Base-by-base conservation (phyloP, 139 green algal genomes). In the Desmodesmus armatus region DNA sequence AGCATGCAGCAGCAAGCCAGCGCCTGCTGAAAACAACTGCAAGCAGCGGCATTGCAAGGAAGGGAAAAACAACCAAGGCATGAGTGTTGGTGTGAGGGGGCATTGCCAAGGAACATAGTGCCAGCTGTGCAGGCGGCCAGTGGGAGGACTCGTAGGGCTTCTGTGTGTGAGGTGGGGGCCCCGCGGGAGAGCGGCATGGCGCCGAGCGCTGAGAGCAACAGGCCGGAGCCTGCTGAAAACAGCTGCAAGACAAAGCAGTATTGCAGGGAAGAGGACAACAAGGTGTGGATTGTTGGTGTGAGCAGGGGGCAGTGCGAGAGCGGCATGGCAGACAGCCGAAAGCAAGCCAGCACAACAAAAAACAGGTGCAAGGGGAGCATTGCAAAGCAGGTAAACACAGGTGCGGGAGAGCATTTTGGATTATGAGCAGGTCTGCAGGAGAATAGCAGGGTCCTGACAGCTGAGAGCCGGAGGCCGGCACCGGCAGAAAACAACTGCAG, bases 61-160 rank as follows among this genome's bases (percentile, higher is more conserved):
- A n/a, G n/a, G n/a, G n/a, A n/a, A n/a, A n/a, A n/a, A n/a, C n/a
- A n/a, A n/a, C n/a, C n/a, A n/a, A n/a, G n/a, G n/a, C n/a, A n/a
- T n/a, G n/a, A n/a, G n/a, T n/a, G n/a, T n/a, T n/a, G n/a, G n/a
- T n/a, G n/a, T n/a, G n/a, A n/a, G n/a, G n/a, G n/a, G n/a, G n/a
- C n/a, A n/a, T n/a, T n/a, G n/a, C n/a, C n/a, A n/a, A n/a, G n/a
- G n/a, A 85, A 74, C 31, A 77, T 43, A 11, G 67, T n/a, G n/a
- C n/a, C n/a, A n/a, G n/a, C n/a, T n/a, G n/a, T 85, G 43, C 80
- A 85, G 29, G 66, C 69, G 2, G 88, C 77, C 37, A 93, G 85
- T n/a, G 91, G 91, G 60, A 85, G 19, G n/a, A 95, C 35, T 6
- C n/a, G 43, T 9, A 25, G 3, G 21, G 23, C 49, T 39, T 77